Evolutionary conservation across 2,329 filamentous ascomycete genomes (phyloP).

Genomic region (Fusarium tjaetaba): DNA sequence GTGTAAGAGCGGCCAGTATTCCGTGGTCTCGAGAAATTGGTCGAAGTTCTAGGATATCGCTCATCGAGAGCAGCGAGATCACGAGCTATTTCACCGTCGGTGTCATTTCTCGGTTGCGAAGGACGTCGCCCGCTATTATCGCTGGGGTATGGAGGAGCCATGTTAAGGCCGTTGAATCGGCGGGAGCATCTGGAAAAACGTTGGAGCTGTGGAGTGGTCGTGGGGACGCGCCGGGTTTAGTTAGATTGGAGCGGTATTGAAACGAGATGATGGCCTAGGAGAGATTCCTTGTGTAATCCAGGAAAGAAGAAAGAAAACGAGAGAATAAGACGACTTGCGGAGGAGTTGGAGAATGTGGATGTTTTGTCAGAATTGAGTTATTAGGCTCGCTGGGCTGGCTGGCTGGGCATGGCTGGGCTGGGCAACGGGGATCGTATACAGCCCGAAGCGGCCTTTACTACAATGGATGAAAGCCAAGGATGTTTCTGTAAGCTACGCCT

Average conservation of each 20-base stretch:
- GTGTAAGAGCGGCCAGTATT: constrained; percentile 27
- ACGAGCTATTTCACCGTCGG: constrained; percentile 31
- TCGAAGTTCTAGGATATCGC: constrained; percentile 30
- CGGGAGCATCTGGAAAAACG: constrained; percentile 41
- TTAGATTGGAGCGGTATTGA: neutral
- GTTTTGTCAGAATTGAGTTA: constrained; percentile 28
- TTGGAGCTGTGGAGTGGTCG: constrained; percentile 15
- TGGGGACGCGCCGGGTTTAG: constrained; percentile 5
- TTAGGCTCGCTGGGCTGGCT: neutral
- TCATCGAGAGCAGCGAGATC: constrained; percentile 40
- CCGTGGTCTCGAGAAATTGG: constrained; percentile 34
- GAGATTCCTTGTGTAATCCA: neutral
- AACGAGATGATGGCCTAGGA: neutral
- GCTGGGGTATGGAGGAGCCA: constrained; percentile 44
- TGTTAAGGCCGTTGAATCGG: constrained; percentile 36
- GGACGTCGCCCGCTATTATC: constrained; percentile 35
- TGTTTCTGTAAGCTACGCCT: constrained; percentile 2
- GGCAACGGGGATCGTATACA: constrained; percentile 23
- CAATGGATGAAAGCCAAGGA: neutral
- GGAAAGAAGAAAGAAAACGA: neutral
- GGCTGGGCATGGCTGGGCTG: neutral
- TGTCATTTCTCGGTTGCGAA: constrained; percentile 20
- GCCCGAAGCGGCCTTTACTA: constrained; percentile 19
- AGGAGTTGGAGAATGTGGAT: constrained; percentile 10
- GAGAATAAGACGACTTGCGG: constrained; percentile 2